A percentile compares a stretch with the other conserved stretches of the same genome.
Conservation (phyloP, 1,139 yeast genomes). For the Arxiozyma slooffiae region DNA sequence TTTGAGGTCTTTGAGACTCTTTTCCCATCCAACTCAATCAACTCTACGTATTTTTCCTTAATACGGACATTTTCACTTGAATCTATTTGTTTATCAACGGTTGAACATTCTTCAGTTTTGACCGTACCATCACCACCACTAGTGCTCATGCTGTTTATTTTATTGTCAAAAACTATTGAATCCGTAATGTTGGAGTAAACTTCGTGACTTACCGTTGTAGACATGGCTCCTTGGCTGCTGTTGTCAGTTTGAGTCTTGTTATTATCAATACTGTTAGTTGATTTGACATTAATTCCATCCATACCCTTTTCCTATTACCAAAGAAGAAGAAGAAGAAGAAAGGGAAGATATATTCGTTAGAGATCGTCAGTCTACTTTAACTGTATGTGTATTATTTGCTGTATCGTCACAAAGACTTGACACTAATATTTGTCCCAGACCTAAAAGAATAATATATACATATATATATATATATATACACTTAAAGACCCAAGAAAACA, state of each 20-base stretch:
- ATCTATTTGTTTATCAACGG: background rate
- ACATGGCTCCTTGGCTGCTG: background rate
- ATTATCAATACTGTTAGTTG: too few species aligned
- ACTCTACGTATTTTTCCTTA: slow-evolving; percentile 23
- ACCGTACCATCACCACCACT: background rate
- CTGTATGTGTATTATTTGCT: background rate
- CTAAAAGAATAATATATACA: too few species aligned
- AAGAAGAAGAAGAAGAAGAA: too few species aligned
- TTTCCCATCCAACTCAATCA: slow-evolving; percentile 33
- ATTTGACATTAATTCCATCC: background rate
- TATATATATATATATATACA: too few species aligned
- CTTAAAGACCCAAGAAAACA: too few species aligned
- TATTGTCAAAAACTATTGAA: background rate
- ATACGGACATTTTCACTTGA: background rate
- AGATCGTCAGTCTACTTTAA: background rate
- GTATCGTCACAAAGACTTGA: background rate
- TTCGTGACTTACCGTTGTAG: background rate
- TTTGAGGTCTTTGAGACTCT: slow-evolving; percentile 36
- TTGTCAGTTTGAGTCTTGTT: background rate
- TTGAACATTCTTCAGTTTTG: background rate
- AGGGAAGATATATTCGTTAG: background rate
- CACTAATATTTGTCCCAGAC: background rate
- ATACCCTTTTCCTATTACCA: background rate
- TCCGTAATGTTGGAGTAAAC: background rate
- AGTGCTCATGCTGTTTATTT: background rate